Conservation (phyloP, 192 early-diverging fungal genomes). For the Entomortierella beljakovae region DNA sequence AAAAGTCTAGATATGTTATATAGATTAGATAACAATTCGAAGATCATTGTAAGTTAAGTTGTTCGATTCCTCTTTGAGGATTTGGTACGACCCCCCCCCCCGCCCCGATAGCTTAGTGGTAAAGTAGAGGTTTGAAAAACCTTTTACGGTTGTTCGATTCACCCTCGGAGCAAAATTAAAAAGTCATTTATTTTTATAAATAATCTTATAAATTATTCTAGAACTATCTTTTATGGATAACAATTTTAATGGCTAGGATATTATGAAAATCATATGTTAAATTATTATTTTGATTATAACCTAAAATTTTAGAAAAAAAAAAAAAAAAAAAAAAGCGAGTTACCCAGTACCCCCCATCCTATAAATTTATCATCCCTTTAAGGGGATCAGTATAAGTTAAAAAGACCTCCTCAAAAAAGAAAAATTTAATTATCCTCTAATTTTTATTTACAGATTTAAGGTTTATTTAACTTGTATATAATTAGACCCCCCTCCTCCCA, state of each 20-base stretch:
- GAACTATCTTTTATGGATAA: conserved; percentile 1
- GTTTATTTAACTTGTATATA: conserved; percentile 1
- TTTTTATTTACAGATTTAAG: conserved; percentile 7
- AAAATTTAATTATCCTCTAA: background rate
- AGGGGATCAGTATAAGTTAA: too few relatives aligned
- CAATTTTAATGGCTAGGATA: conserved; percentile 2
- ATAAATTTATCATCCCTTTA: too few relatives aligned
- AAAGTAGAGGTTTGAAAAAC: conserved; percentile 22
- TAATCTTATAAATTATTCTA: background rate
- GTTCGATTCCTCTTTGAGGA: too few relatives aligned
- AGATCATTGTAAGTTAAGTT: too few relatives aligned
- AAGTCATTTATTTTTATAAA: background rate
- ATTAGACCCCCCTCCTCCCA: too few relatives aligned
- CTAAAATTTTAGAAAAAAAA: too few relatives aligned
- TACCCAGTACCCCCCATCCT: too few relatives aligned
- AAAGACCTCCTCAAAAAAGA: too few relatives aligned
- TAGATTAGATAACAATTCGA: background rate
- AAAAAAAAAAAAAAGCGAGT: too few relatives aligned
- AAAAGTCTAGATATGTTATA: background rate
- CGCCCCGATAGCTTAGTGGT: too few relatives aligned
- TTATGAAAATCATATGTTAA: conserved; percentile 11
- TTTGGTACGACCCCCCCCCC: too few relatives aligned
- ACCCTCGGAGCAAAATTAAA: conserved; percentile 3
- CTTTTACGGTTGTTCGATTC: conserved; percentile 21
- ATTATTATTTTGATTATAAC: conserved; percentile 2